These are phyloP conservation scores for Colletotrichum coccodes DNA, from an alignment of 2,329 filamentous ascomycete species.

Conservation along the genomic window DNA sequence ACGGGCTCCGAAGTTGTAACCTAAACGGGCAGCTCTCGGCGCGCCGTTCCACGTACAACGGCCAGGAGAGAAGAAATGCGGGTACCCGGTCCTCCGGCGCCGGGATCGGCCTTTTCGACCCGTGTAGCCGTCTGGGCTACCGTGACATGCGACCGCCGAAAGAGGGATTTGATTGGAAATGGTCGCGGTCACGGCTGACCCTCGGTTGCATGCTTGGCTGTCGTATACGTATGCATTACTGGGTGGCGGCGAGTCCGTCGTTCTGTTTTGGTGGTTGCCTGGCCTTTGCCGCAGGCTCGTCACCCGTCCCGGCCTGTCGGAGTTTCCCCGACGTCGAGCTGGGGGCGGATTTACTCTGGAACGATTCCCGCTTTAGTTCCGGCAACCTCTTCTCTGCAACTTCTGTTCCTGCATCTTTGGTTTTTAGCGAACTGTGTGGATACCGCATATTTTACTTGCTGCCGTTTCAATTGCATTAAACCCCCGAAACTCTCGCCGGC, in stretches of 20 bases:
- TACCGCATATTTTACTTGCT: background rate
- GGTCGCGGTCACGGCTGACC: background rate
- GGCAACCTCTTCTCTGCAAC: background rate
- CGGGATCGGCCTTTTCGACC: slow-evolving; percentile 19
- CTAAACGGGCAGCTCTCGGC: background rate
- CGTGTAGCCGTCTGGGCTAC: background rate
- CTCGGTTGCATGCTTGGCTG: background rate
- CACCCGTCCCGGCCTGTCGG: background rate
- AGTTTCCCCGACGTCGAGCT: background rate
- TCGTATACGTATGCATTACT: background rate
- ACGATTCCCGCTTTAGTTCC: background rate
- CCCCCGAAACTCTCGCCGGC: background rate
- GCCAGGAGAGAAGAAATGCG: background rate
- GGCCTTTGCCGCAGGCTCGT: background rate
- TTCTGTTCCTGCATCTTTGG: background rate
- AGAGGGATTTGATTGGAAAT: background rate
- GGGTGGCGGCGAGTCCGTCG: background rate
- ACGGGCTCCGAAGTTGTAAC: background rate
- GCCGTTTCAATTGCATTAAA: no score
- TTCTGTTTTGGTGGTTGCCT: background rate
- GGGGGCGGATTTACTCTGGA: background rate
- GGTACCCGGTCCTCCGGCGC: slow-evolving; percentile 6
- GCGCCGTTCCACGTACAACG: background rate
- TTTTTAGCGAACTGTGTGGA: background rate
- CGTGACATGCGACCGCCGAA: background rate